A percentile compares a stretch with the other conserved stretches of the same genome.
Conservation (phyloP, 441 rosid genomes). For the Sinapis alba region DNA sequence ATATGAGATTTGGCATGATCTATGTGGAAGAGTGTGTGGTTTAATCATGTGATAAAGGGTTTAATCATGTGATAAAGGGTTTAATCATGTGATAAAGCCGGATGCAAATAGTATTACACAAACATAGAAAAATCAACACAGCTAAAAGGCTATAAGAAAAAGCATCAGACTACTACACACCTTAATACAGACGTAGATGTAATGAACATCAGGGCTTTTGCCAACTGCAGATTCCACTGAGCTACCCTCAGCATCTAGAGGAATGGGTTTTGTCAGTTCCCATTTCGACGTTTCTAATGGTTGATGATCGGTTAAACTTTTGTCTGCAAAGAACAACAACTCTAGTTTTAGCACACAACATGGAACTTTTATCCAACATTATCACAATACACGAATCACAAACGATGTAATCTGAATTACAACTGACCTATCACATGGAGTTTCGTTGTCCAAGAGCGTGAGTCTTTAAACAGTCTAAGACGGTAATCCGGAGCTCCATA, state of each 20-base stretch:
- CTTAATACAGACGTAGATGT: slow-evolving; percentile 78
- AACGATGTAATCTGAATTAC: neutral
- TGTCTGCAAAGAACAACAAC: slow-evolving; percentile 48
- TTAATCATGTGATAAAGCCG: neutral
- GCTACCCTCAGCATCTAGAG: slow-evolving; percentile 56
- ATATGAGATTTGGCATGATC: slow-evolving; percentile 7
- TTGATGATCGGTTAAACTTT: slow-evolving; percentile 49
- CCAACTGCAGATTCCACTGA: slow-evolving; percentile 67
- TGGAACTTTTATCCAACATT: neutral
- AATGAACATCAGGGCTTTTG: slow-evolving; percentile 74
- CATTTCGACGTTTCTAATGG: slow-evolving; percentile 46
- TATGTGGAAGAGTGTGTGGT: neutral
- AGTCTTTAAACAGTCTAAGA: slow-evolving; percentile 55
- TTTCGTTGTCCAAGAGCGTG: slow-evolving; percentile 59
- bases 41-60: neutral
- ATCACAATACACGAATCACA: neutral
- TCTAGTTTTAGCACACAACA: neutral
- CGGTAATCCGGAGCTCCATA: slow-evolving; percentile 88
- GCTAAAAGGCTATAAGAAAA: neutral
- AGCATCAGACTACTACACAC: slow-evolving; percentile 40
- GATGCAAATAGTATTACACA: slow-evolving; percentile 15
- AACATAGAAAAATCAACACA: neutral
- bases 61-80: too few relatives aligned
- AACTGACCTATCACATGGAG: slow-evolving; percentile 80
- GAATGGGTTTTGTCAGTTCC: slow-evolving; percentile 66